phyloP scores from a whole-genome alignment of 208 protist species.

The Trypanosoma rangeli region DNA sequence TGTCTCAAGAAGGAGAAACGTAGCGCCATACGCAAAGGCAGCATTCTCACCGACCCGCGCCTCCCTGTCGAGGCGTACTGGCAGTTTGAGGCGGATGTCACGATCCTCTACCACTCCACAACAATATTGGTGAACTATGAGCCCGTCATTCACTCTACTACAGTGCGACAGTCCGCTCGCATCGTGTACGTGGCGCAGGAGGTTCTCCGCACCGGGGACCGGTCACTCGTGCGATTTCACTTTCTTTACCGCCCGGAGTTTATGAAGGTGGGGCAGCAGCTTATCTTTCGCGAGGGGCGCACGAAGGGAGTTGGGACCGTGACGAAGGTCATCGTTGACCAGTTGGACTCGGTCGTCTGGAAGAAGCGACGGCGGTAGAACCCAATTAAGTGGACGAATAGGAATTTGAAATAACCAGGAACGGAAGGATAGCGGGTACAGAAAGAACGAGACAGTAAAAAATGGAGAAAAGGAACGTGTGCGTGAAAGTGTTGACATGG shows the following conservation, averaged over 20 bases:
- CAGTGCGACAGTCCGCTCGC: constrained; percentile 86
- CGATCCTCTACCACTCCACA: constrained; percentile 97
- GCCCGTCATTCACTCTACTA: constrained; percentile 95
- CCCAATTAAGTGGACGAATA: not conserved
- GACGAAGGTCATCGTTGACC: constrained; percentile 58
- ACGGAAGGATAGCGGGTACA: not conserved
- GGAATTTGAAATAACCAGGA: not conserved
- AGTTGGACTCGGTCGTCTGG: constrained; percentile 43
- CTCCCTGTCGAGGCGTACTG: constrained; percentile 74
- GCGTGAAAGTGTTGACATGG: too few relatives aligned
- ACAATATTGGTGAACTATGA: constrained; percentile 97
- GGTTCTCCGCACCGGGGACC: constrained; percentile 94
- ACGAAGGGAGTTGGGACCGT: constrained; percentile 93
- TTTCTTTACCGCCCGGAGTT: constrained; percentile 95
- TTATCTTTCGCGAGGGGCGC: constrained; percentile 95
- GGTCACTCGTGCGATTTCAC: constrained; percentile 92
- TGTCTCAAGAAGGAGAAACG: constrained; percentile 96
- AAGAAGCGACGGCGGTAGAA: constrained; percentile 30
- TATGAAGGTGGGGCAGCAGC: constrained; percentile 82
- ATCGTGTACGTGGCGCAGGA: constrained; percentile 89
- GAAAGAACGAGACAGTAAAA: not conserved
- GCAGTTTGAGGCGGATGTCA: constrained; percentile 97
- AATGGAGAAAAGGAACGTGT: too few relatives aligned
- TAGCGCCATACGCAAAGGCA: constrained; percentile 93
- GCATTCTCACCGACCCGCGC: constrained; percentile 79